Percentiles rank a stretch among this genome's conserved stretches.
Conservation (phyloP, 2,329 filamentous ascomycete genomes). For the Alternaria postmessia region DNA sequence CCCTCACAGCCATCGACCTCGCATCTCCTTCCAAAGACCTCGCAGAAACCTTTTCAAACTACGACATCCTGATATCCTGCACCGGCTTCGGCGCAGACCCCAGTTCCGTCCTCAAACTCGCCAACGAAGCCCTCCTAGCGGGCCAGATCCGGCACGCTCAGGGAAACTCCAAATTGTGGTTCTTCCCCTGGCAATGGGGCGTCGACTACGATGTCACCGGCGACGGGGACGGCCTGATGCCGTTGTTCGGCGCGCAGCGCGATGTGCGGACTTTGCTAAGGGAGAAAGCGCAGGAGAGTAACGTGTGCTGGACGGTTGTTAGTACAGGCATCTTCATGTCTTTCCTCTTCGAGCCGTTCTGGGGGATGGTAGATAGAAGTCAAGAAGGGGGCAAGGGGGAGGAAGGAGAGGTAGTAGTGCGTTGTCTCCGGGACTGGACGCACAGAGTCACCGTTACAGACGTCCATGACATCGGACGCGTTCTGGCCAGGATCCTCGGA, state of each 20-base stretch:
- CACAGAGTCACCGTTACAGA: conserved; percentile 69
- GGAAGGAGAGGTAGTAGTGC: conserved; percentile 47
- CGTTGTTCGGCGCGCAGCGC: conserved; percentile 73
- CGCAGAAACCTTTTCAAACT: conserved; percentile 50
- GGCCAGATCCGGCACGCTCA: conserved; percentile 49
- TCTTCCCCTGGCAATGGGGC: conserved; percentile 77
- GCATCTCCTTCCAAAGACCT: conserved; percentile 38
- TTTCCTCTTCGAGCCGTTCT: conserved; percentile 70
- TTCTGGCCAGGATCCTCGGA: conserved; percentile 64
- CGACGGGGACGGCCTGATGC: conserved; percentile 63
- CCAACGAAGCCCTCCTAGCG: conserved; percentile 63
- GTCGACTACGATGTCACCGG: conserved; percentile 75
- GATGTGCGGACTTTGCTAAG: conserved; percentile 44
- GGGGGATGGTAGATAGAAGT: conserved; percentile 66
- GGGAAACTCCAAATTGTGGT: conserved; percentile 46
- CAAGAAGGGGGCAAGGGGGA: neutral
- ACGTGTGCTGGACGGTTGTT: conserved; percentile 68
- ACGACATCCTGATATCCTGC: conserved; percentile 66
- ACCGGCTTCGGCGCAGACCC: conserved; percentile 66
- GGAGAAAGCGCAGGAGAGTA: conserved; percentile 25
- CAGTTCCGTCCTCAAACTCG: conserved; percentile 66
- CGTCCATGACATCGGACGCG: conserved; percentile 68
- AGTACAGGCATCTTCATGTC: conserved; percentile 76
- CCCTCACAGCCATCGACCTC: conserved; percentile 57
- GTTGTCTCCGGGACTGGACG: conserved; percentile 69